Conservation (phyloP, 352 stramenopile genomes). For the Pythium brachiatum region DNA sequence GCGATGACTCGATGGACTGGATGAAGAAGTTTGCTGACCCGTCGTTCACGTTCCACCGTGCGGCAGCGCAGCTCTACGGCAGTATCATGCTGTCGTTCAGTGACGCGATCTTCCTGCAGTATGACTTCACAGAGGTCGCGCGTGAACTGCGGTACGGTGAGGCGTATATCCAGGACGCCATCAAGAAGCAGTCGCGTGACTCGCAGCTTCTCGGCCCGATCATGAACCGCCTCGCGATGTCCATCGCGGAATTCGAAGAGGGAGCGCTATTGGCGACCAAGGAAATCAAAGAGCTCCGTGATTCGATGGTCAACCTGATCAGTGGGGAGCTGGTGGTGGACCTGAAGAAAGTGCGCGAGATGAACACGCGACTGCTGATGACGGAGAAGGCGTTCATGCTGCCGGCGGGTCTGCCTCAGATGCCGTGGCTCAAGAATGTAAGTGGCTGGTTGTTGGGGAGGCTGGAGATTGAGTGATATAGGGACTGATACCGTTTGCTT, state of each 20-base stretch:
- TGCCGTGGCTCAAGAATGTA: constrained; percentile 85
- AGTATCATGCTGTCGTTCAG: constrained; percentile 76
- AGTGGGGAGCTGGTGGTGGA: constrained; percentile 65
- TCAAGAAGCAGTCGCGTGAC: constrained; percentile 32
- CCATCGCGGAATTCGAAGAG: constrained; percentile 61
- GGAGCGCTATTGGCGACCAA: constrained; percentile 46
- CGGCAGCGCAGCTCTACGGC: constrained; percentile 74
- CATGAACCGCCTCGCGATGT: constrained; percentile 49
- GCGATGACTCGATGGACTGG: constrained; percentile 69
- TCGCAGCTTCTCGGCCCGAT: constrained; percentile 13
- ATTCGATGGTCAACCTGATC: constrained; percentile 55
- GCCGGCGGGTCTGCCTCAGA: constrained; percentile 55
- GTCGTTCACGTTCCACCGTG: constrained; percentile 67
- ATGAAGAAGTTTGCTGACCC: constrained; percentile 76
- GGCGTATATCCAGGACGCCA: constrained; percentile 42
- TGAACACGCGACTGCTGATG: constrained; percentile 83
- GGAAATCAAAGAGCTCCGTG: constrained; percentile 61
- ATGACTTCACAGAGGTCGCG: constrained; percentile 81
- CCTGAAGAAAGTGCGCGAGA: constrained; percentile 74
- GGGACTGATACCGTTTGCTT: not conserved
- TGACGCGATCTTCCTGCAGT: constrained; percentile 80
- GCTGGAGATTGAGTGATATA: not conserved
- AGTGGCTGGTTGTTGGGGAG: constrained; percentile 20
- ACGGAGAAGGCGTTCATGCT: constrained; percentile 80
- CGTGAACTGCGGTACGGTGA: constrained; percentile 67